Base-by-base conservation (phyloP, 345 rosid species). In the Populus deltoides region DNA sequence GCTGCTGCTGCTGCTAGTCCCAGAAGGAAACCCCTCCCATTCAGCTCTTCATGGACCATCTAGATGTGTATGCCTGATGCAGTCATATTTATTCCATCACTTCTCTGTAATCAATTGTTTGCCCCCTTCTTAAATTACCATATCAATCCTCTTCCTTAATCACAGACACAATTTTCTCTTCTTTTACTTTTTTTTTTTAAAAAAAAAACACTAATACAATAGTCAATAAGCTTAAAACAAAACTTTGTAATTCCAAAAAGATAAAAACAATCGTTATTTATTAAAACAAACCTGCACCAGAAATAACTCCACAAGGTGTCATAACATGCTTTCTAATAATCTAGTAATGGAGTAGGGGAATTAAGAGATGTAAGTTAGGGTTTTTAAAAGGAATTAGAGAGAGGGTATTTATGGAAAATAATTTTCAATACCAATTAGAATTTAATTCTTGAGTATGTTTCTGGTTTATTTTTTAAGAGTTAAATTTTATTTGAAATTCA, bases 41-140 rank as follows among this genome's bases (percentile, higher is more conserved):
- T 96, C 97, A 81, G 89, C 77, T 86, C 94, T 91, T 75, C 98
- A 97, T n/a, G 99, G 99, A 84, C 93, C 99, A 88, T 96, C 97
- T 78, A 93, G 94, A 87, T 96, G 99, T 1, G 86, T 91, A 86
- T 96, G 99, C 70, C 99, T 96, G 84, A 63, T 68, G 81, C 25
- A 20, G 45, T 73, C n/a, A 80, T 33, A 49, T 29, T 33, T 59
- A 33, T 71, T 51, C 31, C 57, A 24, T 51, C 13, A 38, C 20
- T 68, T 95, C 91, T 41, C 91, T 97, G 80, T 90, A 93, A 71
- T 95, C 92, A 71, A 94, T 68, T 47, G 88, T 83, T 67, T 88
- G 81, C 35, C 57, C 90, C 73, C 83, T 71, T 77, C 84, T 87
- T 70, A 83, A 83, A 35, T 78, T 74, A 70, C 79, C 85, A 55